These are phyloP conservation scores for Nannochloropsis salina DNA, from an alignment of 108 stramenopile species.

Conservation along the genomic window DNA sequence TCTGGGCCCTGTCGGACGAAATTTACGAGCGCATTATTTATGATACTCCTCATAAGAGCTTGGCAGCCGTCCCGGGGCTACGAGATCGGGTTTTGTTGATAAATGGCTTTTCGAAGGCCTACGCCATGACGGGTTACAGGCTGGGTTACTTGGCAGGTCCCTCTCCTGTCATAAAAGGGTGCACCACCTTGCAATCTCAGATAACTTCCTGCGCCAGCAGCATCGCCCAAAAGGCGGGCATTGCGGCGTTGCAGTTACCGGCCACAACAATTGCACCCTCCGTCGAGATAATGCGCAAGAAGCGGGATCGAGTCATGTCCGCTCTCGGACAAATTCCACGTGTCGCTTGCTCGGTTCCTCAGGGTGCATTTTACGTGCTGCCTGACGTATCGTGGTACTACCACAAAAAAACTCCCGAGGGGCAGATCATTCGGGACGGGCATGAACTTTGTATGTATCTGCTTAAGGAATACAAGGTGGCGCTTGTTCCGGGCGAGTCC, in stretches of 20 bases:
- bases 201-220: slow-evolving; percentile 84
- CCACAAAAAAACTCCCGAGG: slow-evolving; percentile 51
- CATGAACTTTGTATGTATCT: slow-evolving; percentile 72
- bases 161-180: slow-evolving; percentile 62
- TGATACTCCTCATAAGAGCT: slow-evolving; percentile 60
- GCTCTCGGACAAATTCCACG: slow-evolving; percentile 63
- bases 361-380: slow-evolving; percentile 90
- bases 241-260: slow-evolving; percentile 70
- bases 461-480: slow-evolving; percentile 70
- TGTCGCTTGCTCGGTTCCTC: slow-evolving; percentile 63
- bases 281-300: slow-evolving; percentile 61
- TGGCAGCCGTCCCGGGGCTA: slow-evolving; percentile 22
- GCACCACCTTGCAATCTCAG: slow-evolving; percentile 76
- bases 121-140: slow-evolving; percentile 94
- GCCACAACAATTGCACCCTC: slow-evolving; percentile 66
- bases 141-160: slow-evolving; percentile 83
- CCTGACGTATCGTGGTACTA: slow-evolving; percentile 76
- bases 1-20: slow-evolving; percentile 82
- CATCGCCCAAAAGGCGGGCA: slow-evolving; percentile 84
- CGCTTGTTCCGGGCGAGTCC: slow-evolving; percentile 84
- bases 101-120: slow-evolving; percentile 90
- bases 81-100: slow-evolving; percentile 61
- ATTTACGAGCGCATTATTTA: slow-evolving; percentile 94
- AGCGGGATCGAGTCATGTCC: slow-evolving; percentile 68
- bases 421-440: slow-evolving; percentile 59